A percentile compares a stretch with the other conserved stretches of the same genome.
phyloP scores from a whole-genome alignment of 202 grass and related monocot genomes.

The Alloteropsis angusta region DNA sequence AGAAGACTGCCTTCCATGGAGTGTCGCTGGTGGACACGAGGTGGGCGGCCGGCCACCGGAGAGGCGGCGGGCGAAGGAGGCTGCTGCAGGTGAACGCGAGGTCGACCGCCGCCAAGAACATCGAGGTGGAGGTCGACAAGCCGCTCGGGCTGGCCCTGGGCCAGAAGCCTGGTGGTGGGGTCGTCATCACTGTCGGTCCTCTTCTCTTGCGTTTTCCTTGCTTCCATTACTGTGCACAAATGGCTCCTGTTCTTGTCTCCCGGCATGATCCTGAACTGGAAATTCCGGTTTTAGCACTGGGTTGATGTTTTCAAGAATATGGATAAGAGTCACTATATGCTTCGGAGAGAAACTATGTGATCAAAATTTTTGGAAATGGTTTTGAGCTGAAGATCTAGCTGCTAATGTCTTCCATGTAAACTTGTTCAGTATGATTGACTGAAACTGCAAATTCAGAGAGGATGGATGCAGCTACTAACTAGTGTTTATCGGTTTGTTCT shows the following conservation, averaged over 20 bases:
- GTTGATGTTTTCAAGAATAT: neutral
- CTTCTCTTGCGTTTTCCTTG: neutral
- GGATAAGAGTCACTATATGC: neutral
- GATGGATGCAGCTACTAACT: neutral
- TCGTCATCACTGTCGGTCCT: constrained; percentile 62
- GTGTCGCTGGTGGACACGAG: constrained; percentile 42
- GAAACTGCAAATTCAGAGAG: constrained; percentile 5
- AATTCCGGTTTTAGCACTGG: neutral
- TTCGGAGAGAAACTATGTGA: constrained; percentile 4
- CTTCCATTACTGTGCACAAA: neutral
- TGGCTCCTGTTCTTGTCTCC: neutral
- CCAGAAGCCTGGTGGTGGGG: constrained; percentile 68
- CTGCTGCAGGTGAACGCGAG: constrained; percentile 64
- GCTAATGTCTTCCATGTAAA: neutral
- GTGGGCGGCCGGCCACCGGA: constrained; percentile 18
- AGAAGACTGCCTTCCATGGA: constrained; percentile 67
- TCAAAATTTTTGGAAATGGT: neutral
- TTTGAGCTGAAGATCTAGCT: neutral
- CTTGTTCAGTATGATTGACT: neutral
- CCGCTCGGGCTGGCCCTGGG: constrained; percentile 80
- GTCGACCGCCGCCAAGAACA: constrained; percentile 61
- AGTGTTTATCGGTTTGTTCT: constrained; percentile 8
- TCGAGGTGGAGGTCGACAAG: constrained; percentile 96
- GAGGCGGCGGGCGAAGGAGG: constrained; percentile 10
- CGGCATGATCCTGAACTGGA: neutral